Base-by-base conservation (phyloP, 1,284 basidiomycete species). In the Cutaneotrichosporon cutaneum region DNA sequence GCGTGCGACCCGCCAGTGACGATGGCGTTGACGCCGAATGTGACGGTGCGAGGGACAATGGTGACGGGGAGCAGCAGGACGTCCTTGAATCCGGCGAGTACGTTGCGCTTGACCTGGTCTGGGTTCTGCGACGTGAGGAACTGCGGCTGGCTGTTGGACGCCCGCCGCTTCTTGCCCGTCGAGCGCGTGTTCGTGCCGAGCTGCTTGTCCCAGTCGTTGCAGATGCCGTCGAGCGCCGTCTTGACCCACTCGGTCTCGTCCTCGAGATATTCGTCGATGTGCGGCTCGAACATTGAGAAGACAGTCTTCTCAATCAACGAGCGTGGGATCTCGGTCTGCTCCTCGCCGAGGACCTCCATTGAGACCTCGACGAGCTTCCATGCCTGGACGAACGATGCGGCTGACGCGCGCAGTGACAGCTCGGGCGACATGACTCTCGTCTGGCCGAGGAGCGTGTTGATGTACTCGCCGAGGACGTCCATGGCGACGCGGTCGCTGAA, bases 221-320 rank as follows among this genome's bases (percentile, higher is more conserved):
- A 94, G 24, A 90, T 89, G 1, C 79, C 81, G 54, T 91, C 88
- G 63, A 98, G 86, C 0, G 84, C 82, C 7, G 82, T 82, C 70
- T 91, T 91, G 54, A 92, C 84, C 72, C 85, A 87, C 61, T 95
- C 92, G 7, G 89, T 84, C 77, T 99, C 96, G 72, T 96, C 92
- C 63, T 92, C 88, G 3, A 99, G 86, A 72, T 99, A 99, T 71
- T 96, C 94, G 73, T 94, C 93, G 89, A 98, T 93, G 75, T 95
- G 90, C 3, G 84, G 81, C 76, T 96, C 94, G 73, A 96, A 99
- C 90, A 97, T 94, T 47, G 84, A 84, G 75, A 90, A 94, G 11
- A 94, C 84, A 52, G 94, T 86, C 73, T 93, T 89, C 71, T 96
- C 91, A 0, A 89, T 88, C 44, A 81, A 81, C 5, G 80, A 82